Evolutionary conservation across 345 rosid genomes (phyloP).

Genomic region (Salix brachista): DNA sequence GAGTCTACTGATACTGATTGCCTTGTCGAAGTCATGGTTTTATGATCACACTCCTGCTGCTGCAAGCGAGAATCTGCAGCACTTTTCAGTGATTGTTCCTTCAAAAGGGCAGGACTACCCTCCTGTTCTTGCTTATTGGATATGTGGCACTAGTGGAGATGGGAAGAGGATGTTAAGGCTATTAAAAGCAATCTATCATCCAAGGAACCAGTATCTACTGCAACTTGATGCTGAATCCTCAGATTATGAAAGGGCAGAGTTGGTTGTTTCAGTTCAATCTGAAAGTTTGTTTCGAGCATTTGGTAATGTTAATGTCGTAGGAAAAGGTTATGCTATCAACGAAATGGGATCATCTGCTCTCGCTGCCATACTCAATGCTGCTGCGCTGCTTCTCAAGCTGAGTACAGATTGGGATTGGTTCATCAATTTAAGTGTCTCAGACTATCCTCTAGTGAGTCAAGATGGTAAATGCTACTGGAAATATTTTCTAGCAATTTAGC

Average conservation of each 20-base stretch:
- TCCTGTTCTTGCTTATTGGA: conserved; percentile 39
- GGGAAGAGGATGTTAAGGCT: conserved; percentile 31
- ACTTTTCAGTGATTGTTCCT: background rate
- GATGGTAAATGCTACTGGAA: conserved; percentile 14
- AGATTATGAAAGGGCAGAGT: conserved; percentile 16
- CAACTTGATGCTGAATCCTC: conserved; percentile 30
- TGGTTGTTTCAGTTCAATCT: conserved; percentile 21
- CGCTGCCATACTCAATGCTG: conserved; percentile 36
- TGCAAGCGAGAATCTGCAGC: background rate
- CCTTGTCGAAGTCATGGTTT: conserved; percentile 5
- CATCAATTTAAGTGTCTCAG: conserved; percentile 29
- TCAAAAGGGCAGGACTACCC: conserved; percentile 24
- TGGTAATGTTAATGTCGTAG: conserved; percentile 39
- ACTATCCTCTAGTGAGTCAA: conserved; percentile 38
- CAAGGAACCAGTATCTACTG: conserved; percentile 34
- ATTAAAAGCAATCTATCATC: conserved; percentile 37
- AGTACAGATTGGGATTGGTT: conserved; percentile 38
- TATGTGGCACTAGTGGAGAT: conserved; percentile 33
- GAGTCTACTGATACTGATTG: conserved; percentile 1
- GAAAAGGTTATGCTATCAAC: conserved; percentile 24
- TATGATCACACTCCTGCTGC: background rate
- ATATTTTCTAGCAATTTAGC: background rate
- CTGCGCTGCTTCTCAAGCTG: conserved; percentile 37
- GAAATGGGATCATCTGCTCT: conserved; percentile 33
- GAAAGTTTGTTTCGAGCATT: conserved; percentile 15